A percentile compares a stretch with the other conserved stretches of the same genome.
phyloP scores from a whole-genome alignment of 2,329 filamentous ascomycete species.

The Colletotrichum caudatum region DNA sequence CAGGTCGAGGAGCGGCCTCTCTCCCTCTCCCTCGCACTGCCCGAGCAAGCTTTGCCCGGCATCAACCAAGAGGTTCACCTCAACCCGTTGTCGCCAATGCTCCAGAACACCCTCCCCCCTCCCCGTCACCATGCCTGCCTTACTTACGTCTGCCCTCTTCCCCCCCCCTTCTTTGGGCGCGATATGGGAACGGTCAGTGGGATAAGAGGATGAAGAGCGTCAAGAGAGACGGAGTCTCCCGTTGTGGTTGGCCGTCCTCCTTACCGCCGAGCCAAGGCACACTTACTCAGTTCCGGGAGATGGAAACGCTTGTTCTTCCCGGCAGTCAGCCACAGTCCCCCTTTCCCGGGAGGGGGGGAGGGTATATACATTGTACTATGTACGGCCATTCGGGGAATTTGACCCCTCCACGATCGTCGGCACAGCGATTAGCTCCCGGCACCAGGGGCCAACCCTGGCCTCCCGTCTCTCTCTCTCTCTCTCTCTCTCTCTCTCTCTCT shows the following conservation, averaged over 20 bases:
- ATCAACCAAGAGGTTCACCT: conserved; percentile 40
- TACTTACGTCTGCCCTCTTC: not conserved
- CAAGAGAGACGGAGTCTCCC: not conserved
- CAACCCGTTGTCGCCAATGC: conserved; percentile 35
- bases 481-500: not conserved
- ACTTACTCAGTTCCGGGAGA: conserved; percentile 22
- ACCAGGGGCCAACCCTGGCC: conserved; percentile 27
- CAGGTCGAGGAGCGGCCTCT: conserved; percentile 16
- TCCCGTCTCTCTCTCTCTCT: not conserved
- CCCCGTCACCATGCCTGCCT: not conserved
- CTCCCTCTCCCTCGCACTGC: not conserved
- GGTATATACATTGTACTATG: not conserved
- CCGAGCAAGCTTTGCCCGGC: conserved; percentile 33
- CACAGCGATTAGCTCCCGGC: conserved; percentile 37
- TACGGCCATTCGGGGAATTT: conserved; percentile 28
- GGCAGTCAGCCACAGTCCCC: conserved; percentile 6
- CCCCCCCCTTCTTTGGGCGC: not conserved
- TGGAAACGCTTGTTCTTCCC: conserved; percentile 20
- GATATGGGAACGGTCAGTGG: not conserved
- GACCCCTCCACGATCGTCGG: conserved; percentile 33
- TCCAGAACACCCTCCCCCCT: not conserved
- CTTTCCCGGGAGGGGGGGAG: not conserved
- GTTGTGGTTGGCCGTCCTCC: not conserved
- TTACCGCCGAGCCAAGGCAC: conserved; percentile 7
- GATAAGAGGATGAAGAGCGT: not conserved